These are phyloP conservation scores for Bacterosira constricta DNA, from an alignment of 108 stramenopile species.

Conservation along the genomic window DNA sequence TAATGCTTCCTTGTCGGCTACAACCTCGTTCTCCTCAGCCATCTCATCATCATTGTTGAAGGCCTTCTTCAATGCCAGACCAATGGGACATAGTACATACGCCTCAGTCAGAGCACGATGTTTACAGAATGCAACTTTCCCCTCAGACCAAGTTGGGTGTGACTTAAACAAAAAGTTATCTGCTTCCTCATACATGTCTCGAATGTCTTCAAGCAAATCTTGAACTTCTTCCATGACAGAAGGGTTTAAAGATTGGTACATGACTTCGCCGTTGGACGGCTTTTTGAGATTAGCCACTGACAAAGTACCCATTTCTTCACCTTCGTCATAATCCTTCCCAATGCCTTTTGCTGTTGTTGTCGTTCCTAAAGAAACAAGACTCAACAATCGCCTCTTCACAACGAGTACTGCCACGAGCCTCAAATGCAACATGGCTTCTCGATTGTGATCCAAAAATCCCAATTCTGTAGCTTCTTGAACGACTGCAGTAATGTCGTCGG, in stretches of 20 bases:
- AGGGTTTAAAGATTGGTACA: slow-evolving; percentile 41
- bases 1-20: slow-evolving; percentile 32
- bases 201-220: slow-evolving; percentile 76
- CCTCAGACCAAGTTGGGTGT: slow-evolving; percentile 55
- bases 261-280: slow-evolving; percentile 3
- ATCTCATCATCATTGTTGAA: slow-evolving; percentile 12
- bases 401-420: slow-evolving; percentile 50
- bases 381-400: slow-evolving; percentile 40
- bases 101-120: slow-evolving; percentile 65
- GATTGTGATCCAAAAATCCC: slow-evolving; percentile 58
- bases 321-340: slow-evolving; percentile 48
- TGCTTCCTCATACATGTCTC: slow-evolving; percentile 76
- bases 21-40: neutral
- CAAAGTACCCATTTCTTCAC: slow-evolving; percentile 26
- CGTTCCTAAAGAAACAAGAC: slow-evolving; percentile 29
- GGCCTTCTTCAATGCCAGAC: slow-evolving; percentile 13
- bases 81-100: slow-evolving; percentile 58
- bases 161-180: slow-evolving; percentile 63
- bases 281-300: slow-evolving; percentile 35
- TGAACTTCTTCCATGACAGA: slow-evolving; percentile 61
- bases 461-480: slow-evolving; percentile 57
- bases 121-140: slow-evolving; percentile 54
- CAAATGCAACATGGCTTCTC: slow-evolving; percentile 45
- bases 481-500: slow-evolving; percentile 67
- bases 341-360: slow-evolving; percentile 4